A percentile compares a stretch with the other conserved stretches of the same genome.
Evolutionary conservation across 2,329 filamentous ascomycete species (phyloP).

Genomic region (Trichoderma sp.): DNA sequence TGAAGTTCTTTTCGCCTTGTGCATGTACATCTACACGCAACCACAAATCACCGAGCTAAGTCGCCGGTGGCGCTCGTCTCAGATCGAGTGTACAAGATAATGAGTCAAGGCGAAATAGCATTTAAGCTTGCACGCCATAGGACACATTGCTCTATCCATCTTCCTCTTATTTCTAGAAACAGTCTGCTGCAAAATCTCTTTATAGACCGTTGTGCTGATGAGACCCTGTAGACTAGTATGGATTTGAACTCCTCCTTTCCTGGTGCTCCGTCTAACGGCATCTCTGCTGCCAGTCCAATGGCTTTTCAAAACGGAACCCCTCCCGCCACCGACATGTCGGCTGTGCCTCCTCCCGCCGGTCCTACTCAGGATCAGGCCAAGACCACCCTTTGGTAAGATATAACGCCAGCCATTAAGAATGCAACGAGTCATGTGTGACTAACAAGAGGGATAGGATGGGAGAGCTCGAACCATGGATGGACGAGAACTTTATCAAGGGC

Average conservation of each 20-base stretch:
- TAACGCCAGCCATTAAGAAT: neutral
- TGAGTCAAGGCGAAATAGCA: neutral
- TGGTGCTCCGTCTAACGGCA: slow-evolving; percentile 33
- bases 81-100: neutral
- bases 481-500: slow-evolving; percentile 96
- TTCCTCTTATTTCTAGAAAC: neutral
- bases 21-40: neutral
- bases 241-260: slow-evolving; percentile 35
- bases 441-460: slow-evolving; percentile 72
- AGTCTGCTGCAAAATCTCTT: neutral
- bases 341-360: slow-evolving; percentile 35
- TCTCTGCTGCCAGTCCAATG: slow-evolving; percentile 35
- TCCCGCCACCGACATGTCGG: slow-evolving; percentile 39
- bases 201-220: neutral
- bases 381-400: slow-evolving; percentile 55
- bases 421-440: neutral
- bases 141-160: neutral
- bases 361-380: slow-evolving; percentile 49
- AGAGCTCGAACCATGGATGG: slow-evolving; percentile 98
- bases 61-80: neutral
- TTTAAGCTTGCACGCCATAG: neutral
- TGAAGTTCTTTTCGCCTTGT: neutral
- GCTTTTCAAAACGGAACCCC: slow-evolving; percentile 41
- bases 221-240: slow-evolving; percentile 30
- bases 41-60: neutral